Evolutionary conservation across 1,284 basidiomycete genomes (phyloP).

Genomic region (Lentinula novae-zelandiae): DNA sequence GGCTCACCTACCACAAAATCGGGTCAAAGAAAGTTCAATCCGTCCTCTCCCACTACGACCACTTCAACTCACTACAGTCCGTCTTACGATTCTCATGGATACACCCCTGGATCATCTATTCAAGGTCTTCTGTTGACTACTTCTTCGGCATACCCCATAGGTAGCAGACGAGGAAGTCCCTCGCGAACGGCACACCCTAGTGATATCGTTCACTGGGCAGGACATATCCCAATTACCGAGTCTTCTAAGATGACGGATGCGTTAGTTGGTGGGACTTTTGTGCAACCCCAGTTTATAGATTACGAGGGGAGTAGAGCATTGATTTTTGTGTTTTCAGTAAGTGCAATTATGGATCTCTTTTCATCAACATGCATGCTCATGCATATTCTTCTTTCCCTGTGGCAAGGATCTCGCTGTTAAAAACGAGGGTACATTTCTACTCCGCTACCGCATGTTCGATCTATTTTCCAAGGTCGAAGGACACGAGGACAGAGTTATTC

Average conservation of each 20-base stretch:
- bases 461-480: conserved; percentile 41
- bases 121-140: neutral
- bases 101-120: neutral
- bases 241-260: conserved; percentile 38
- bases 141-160: neutral
- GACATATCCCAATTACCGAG: conserved; percentile 33
- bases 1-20: neutral
- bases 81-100: neutral
- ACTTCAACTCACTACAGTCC: neutral
- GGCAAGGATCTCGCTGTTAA: conserved; percentile 53
- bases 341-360: conserved; percentile 17
- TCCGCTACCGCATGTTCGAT: conserved; percentile 68
- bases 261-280: conserved; percentile 44
- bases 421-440: conserved; percentile 59
- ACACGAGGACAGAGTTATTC: conserved; percentile 37
- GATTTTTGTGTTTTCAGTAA: conserved; percentile 54
- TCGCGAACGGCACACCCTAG: conserved; percentile 10
- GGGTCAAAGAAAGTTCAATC: conserved; percentile 1
- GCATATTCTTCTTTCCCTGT: conserved; percentile 10
- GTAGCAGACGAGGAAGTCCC: neutral
- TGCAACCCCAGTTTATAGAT: conserved; percentile 41
- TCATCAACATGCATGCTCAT: conserved; percentile 4
- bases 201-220: conserved; percentile 37
- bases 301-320: conserved; percentile 41
- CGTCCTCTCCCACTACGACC: neutral